Conservation (phyloP, 139 green algal genomes). For the Dunaliella primolecta region DNA sequence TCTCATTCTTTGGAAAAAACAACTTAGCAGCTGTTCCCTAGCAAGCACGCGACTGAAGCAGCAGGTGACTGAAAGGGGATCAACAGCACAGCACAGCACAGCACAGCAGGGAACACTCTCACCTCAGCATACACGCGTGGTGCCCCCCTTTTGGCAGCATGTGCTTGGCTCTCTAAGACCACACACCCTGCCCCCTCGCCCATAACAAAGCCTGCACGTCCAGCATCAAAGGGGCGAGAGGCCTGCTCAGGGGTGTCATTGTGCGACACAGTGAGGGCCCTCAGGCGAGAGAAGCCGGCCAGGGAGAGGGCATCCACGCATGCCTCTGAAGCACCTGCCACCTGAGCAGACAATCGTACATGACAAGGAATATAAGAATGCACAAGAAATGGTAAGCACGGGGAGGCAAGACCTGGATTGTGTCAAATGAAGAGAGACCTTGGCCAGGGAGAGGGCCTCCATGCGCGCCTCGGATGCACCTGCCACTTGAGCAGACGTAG, state of each 20-base stretch:
- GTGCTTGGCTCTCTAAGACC: constrained; percentile 80
- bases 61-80: no score
- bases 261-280: constrained; percentile 60
- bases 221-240: constrained; percentile 77
- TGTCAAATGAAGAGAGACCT: no score
- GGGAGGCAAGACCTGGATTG: no score
- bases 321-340: constrained; percentile 74
- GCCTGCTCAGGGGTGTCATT: constrained; percentile 55
- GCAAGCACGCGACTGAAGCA: no score
- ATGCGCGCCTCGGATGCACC: no score
- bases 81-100: no score
- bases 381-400: no score
- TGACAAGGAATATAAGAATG: not conserved
- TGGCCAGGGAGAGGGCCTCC: no score
- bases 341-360: constrained; percentile 17
- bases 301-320: constrained; percentile 86
- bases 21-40: no score
- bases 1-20: no score
- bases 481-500: no score
- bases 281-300: constrained; percentile 78
- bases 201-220: constrained; percentile 91
- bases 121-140: constrained; percentile 72
- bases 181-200: constrained; percentile 82
- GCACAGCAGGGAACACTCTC: no score
- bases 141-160: constrained; percentile 67